Conservation (phyloP, 352 stramenopile genomes). For the Globisporangium middletonii region DNA sequence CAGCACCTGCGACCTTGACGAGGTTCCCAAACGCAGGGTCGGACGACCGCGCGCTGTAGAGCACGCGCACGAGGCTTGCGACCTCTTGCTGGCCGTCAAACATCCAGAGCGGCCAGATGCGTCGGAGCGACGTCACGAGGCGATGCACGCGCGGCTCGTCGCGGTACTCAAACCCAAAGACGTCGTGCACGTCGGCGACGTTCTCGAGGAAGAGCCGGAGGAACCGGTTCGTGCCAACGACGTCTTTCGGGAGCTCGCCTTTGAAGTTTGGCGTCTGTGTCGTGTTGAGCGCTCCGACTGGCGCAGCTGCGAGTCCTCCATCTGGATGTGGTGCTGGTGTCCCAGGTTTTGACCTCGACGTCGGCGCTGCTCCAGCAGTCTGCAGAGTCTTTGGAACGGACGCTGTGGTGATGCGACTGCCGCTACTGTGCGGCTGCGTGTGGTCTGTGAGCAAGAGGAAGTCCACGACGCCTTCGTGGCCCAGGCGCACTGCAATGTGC, state of each 20-base stretch:
- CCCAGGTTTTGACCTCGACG: background rate
- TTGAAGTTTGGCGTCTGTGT: constrained; percentile 64
- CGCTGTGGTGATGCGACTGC: background rate
- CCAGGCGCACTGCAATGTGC: constrained; percentile 58
- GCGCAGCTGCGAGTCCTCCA: background rate
- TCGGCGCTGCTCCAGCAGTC: background rate
- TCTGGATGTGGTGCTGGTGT: background rate
- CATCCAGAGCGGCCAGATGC: constrained; percentile 77
- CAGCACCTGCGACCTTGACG: constrained; percentile 44
- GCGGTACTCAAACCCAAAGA: constrained; percentile 52
- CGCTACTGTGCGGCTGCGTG: background rate
- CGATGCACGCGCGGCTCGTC: constrained; percentile 64
- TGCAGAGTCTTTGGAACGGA: background rate
- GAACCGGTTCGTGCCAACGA: constrained; percentile 22
- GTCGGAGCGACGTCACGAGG: constrained; percentile 39
- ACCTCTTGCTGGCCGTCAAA: constrained; percentile 57
- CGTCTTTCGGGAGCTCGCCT: constrained; percentile 43
- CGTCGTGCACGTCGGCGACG: constrained; percentile 53
- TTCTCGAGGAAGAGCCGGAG: constrained; percentile 46
- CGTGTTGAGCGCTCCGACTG: constrained; percentile 19
- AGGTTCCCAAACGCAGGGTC: constrained; percentile 58
- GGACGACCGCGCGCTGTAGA: constrained; percentile 53
- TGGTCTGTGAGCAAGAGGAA: constrained; percentile 63
- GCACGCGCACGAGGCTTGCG: constrained; percentile 49
- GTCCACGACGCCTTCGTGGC: constrained; percentile 43